Evolutionary conservation across 495 filamentous ascomycete genomes (phyloP).

Genomic region (Podospora pseudoanserina): DNA sequence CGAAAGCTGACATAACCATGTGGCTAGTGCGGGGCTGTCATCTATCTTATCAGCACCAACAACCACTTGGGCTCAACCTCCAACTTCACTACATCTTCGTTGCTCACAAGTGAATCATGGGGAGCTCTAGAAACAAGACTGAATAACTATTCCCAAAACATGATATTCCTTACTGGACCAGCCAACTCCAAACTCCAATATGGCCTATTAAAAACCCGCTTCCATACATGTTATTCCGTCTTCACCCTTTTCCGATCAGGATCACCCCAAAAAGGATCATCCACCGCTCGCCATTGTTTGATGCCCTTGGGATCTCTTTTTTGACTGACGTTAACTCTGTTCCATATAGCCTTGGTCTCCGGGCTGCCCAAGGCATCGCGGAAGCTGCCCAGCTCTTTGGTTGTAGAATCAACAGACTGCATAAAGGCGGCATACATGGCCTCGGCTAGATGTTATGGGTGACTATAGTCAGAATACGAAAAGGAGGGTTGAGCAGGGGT

Average conservation of each 20-base stretch:
- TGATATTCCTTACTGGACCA: background rate
- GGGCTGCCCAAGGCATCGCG: conserved; percentile 35
- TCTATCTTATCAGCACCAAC: background rate
- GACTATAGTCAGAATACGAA: conserved; percentile 7
- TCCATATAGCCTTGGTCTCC: conserved; percentile 41
- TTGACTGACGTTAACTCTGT: conserved; percentile 42
- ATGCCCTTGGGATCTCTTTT: conserved; percentile 46
- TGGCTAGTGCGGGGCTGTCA: conserved; percentile 1
- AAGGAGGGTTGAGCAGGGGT: background rate
- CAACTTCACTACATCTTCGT: background rate
- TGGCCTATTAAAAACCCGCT: background rate
- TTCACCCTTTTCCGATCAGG: conserved; percentile 12
- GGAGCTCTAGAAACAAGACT: background rate
- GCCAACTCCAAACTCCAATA: background rate
- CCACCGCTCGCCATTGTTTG: conserved; percentile 46
- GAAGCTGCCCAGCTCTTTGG: conserved; percentile 44
- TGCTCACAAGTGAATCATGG: background rate
- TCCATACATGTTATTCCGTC: background rate
- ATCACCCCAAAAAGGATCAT: conserved; percentile 48
- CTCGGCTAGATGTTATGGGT: conserved; percentile 35
- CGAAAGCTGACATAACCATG: conserved; percentile 5
- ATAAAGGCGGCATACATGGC: conserved; percentile 36
- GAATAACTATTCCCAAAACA: background rate
- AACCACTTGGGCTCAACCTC: background rate
- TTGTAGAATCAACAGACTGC: conserved; percentile 36